Evolutionary conservation across 768 basidiomycete species (phyloP), one percentile per base, ranked within the genome.

Genomic region (Rhodocollybia butyracea): DNA sequence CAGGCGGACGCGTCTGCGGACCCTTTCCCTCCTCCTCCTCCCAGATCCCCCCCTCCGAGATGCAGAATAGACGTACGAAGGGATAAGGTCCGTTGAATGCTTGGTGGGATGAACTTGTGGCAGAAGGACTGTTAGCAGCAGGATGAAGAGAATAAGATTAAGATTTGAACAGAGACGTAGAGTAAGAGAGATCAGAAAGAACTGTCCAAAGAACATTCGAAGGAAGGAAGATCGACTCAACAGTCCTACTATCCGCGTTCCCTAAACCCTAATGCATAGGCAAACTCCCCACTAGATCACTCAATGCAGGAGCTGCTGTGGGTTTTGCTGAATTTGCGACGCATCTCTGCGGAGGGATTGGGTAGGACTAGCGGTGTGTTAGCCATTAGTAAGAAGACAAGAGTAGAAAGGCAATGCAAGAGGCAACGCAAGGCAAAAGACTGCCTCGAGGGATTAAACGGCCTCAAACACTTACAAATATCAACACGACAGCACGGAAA

Each of bases 291-390:
- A 82, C 76, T 17, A 87, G 64, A 41, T 91, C 90, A 50, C 82
- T 70, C 2, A 73, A 34, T 91, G 84, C 51, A 94, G 70, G 2
- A 94, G 76, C 46, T 85, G 88, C 58, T 89, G 94, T 2, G 95
- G 95, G 66, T 98, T 98, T 67, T 98, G 94, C 97, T 97, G 99
- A 62, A 99, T 99, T 67, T 98, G 97, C 13, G 89, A 86, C 6
- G 97, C 97, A 66, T 99, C 97, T 1, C 97, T 99, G 45, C 93
- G 88, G 17, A 99, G 84, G 36, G 57, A 98, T 83, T 42, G 98
- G 82, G 70, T 99, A 99, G 1, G 97, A 98, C 94, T 98, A 55
- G 42, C 21, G 15, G 30, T 19, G 41, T n/a, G n/a, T n/a, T n/a
- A n/a, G n/a, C n/a, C n/a, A n/a, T n/a, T 17, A 32, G 40, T 11